A percentile compares a stretch with the other conserved stretches of the same genome.
phyloP scores from a whole-genome alignment of 1,139 yeast species.

The Hyphopichia pseudoburtonii region DNA sequence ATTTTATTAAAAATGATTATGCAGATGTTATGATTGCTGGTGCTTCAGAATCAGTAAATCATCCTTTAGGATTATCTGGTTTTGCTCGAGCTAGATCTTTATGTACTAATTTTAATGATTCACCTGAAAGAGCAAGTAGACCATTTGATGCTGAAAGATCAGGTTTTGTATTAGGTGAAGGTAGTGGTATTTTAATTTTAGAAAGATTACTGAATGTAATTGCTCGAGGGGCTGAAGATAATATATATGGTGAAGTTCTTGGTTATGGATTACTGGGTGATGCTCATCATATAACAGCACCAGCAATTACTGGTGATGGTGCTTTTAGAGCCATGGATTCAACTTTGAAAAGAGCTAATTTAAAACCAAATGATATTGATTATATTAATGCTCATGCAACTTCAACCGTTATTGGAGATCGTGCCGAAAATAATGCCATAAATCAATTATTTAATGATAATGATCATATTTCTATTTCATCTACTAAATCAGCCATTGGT shows the following conservation, averaged over 20 bases:
- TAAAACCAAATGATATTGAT: constrained; percentile 50
- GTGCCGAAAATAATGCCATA: constrained; percentile 83
- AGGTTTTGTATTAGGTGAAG: constrained; percentile 95
- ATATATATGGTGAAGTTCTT: constrained; percentile 74
- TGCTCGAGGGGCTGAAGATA: constrained; percentile 51
- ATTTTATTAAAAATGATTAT: constrained; percentile 76
- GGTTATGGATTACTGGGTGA: constrained; percentile 95
- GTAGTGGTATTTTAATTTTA: constrained; percentile 76
- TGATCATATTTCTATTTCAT: constrained; percentile 53
- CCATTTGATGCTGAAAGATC: constrained; percentile 80
- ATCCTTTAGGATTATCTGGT: constrained; percentile 87
- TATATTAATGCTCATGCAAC: constrained; percentile 98
- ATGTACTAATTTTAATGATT: constrained; percentile 59
- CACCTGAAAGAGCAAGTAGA: constrained; percentile 68
- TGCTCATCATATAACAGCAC: constrained; percentile 92
- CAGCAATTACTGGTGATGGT: constrained; percentile 78
- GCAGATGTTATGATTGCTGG: constrained; percentile 91
- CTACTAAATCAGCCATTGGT: constrained; percentile 91
- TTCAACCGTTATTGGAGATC: constrained; percentile 84
- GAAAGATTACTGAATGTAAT: constrained; percentile 79
- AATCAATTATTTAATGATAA: constrained; percentile 44
- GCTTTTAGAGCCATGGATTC: constrained; percentile 79
- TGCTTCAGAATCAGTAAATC: constrained; percentile 84
- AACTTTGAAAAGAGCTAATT: constrained; percentile 58
- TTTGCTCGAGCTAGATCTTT: constrained; percentile 88